Conservation (phyloP, 1,139 yeast genomes). For the Nakaseomyces bracarensis region DNA sequence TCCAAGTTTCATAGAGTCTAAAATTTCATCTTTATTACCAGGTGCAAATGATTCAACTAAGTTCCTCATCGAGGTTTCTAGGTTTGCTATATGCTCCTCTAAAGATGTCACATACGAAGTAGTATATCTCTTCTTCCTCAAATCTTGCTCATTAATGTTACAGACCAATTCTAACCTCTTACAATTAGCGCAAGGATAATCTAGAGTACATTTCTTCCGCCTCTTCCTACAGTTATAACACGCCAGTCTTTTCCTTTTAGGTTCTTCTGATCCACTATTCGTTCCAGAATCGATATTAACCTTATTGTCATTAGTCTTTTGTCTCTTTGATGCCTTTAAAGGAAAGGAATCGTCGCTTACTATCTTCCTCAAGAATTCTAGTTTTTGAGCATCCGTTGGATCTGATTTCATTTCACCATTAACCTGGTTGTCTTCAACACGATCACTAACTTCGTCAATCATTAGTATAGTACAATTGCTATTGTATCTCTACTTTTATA, state of each 20-base stretch:
- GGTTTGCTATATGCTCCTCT: constrained; percentile 29
- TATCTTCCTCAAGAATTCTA: constrained; percentile 1
- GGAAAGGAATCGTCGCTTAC: background rate
- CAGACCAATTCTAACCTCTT: constrained; percentile 40
- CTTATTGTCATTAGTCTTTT: constrained; percentile 1
- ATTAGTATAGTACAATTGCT: background rate
- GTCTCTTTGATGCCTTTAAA: background rate
- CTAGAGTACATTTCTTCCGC: constrained; percentile 44
- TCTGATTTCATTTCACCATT: background rate
- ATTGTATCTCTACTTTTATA: background rate
- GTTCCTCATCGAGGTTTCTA: constrained; percentile 24
- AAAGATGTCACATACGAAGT: constrained; percentile 40
- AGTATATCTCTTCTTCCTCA: constrained; percentile 46
- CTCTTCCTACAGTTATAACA: constrained; percentile 31
- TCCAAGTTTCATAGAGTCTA: constrained; percentile 19
- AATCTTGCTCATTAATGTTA: constrained; percentile 42
- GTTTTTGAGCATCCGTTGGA: background rate
- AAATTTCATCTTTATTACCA: constrained; percentile 11
- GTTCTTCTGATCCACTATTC: background rate
- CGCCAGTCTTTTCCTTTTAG: constrained; percentile 24
- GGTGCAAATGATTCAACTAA: constrained; percentile 9
- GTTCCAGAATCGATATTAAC: background rate
- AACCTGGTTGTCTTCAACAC: background rate
- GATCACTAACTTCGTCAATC: background rate
- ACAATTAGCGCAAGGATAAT: constrained; percentile 46